phyloP scores from a whole-genome alignment of 2,329 filamentous ascomycete genomes.

The Diaporthe velutina region DNA sequence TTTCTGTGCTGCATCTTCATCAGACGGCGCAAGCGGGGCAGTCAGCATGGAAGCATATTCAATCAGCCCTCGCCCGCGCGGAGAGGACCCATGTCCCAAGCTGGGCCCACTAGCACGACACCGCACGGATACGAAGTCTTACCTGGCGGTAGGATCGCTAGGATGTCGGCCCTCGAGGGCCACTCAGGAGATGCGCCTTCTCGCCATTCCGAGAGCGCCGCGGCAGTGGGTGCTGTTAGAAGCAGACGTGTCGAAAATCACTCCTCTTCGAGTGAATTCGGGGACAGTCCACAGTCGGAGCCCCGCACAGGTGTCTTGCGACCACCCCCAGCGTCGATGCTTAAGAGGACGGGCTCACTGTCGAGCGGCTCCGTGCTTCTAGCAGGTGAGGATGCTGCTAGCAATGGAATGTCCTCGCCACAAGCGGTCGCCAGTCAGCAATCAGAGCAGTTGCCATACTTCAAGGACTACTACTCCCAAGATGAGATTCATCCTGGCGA shows the following conservation, averaged over 20 bases:
- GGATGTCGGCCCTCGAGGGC: conserved; percentile 94
- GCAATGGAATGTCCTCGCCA: conserved; percentile 85
- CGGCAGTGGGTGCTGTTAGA: conserved; percentile 60
- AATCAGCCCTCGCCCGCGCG: conserved; percentile 88
- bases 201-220: conserved; percentile 61
- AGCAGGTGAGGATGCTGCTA: conserved; percentile 77
- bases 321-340: conserved; percentile 65
- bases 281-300: conserved; percentile 79
- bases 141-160: conserved; percentile 89
- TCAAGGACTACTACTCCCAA: conserved; percentile 98
- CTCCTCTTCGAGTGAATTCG: conserved; percentile 80
- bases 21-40: conserved; percentile 65
- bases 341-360: conserved; percentile 86
- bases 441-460: conserved; percentile 94
- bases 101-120: conserved; percentile 46
- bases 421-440: conserved; percentile 88
- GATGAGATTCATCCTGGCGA: conserved; percentile 96
- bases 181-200: conserved; percentile 73
- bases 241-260: conserved; percentile 65
- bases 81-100: conserved; percentile 60
- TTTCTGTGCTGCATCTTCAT: conserved; percentile 73
- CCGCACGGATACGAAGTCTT: conserved; percentile 78
- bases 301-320: conserved; percentile 67
- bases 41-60: conserved; percentile 80
- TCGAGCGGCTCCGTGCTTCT: conserved; percentile 87